Base-by-base conservation (phyloP, 78 protist species). In the Monocercomonoides exilis region DNA sequence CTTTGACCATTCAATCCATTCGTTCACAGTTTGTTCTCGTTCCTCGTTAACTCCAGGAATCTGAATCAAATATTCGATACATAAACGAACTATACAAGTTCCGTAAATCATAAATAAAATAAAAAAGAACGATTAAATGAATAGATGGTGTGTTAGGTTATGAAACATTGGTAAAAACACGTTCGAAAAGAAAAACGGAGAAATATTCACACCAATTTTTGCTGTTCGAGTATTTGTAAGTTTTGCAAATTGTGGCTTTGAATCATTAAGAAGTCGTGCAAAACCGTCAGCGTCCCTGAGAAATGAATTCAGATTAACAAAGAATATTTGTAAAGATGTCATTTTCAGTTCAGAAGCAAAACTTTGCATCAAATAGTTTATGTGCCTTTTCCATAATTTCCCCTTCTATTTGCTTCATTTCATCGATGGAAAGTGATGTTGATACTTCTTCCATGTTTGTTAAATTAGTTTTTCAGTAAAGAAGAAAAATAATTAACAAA, bases 1-100 rank as follows among this genome's bases (percentile, higher is more conserved):
- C 5, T 5, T 21, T 33, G 82, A 33, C 82, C 82, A 79, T 4
- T 21, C 82, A 79, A 79, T 79, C 82, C 82, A 79, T 79, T 79
- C 11, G 6, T 79, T 33, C 11, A 79, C 70, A 21, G 21, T 21
- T 54, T 54, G 38, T 54, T 54, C 70, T 29, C 70, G 70, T 54
- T 54, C 38, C 21, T 54, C 21, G 21, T 11, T 54, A 29, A 21
- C 38, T 29, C 21, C 21, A 29, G 70, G 70, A 29, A 54, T 11
- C 21, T 54, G 70, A 54, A 54, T 21, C 11, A 54, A 21, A 21
- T 29, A 29, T 29, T 54, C 70, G 70, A 54, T 54, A 54, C 11
- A 29, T 29, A 21, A 29, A 29, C 70, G 70, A 29, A 54, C 70
- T 54, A 54, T 21, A 54, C 11, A 21, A 21, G 70, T n/a, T n/a